Evolutionary conservation across 352 stramenopile species (phyloP).

Genomic region (Phytopythium helicoides): DNA sequence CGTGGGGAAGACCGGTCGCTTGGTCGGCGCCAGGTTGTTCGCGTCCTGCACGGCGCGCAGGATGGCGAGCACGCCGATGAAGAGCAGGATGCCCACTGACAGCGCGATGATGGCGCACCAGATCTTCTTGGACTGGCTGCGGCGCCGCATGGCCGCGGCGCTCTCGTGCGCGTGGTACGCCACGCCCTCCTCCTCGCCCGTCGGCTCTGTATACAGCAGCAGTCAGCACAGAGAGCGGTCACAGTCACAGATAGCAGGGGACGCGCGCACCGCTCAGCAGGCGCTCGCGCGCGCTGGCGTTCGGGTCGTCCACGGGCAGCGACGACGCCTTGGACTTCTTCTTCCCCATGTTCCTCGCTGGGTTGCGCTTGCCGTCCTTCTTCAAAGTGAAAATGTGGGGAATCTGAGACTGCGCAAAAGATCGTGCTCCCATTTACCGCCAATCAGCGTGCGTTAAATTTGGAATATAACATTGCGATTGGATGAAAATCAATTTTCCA

Average conservation of each 20-base stretch:
- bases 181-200: slow-evolving; percentile 13
- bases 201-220: too few relatives aligned
- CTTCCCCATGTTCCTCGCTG: slow-evolving; percentile 39
- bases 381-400: slow-evolving; percentile 22
- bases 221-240: too few relatives aligned
- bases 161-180: slow-evolving; percentile 35
- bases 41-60: slow-evolving; percentile 78
- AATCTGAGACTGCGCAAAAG: slow-evolving; percentile 6
- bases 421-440: slow-evolving; percentile 11
- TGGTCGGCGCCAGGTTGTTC: slow-evolving; percentile 66
- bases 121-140: slow-evolving; percentile 64
- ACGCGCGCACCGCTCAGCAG: slow-evolving; percentile 37
- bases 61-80: slow-evolving; percentile 81
- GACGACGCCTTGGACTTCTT: slow-evolving; percentile 55
- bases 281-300: slow-evolving; percentile 38
- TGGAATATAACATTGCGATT: not conserved
- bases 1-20: slow-evolving; percentile 66
- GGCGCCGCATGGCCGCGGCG: slow-evolving; percentile 40
- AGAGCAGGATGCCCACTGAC: slow-evolving; percentile 71
- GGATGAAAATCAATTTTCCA: too few relatives aligned
- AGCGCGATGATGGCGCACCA: slow-evolving; percentile 84
- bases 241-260: too few relatives aligned
- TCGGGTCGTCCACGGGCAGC: slow-evolving; percentile 38
- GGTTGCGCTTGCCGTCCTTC: slow-evolving; percentile 2
- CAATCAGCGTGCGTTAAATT: slow-evolving; percentile 6